These are phyloP conservation scores for Elsinoe perseae DNA, from an alignment of 2,329 filamentous ascomycete genomes.

Conservation along the genomic window DNA sequence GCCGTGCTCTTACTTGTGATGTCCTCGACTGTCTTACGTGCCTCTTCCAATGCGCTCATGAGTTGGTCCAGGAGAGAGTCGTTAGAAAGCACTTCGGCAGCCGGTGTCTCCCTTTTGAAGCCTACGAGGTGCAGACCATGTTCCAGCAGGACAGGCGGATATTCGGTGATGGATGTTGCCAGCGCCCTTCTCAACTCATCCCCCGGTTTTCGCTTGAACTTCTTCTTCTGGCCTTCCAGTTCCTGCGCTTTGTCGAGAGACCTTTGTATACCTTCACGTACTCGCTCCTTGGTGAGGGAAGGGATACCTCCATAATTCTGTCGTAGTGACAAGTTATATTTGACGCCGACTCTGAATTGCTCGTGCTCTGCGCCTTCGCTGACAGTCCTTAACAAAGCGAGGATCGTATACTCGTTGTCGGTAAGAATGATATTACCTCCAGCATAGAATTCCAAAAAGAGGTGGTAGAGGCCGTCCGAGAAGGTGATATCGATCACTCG, in stretches of 20 bases:
- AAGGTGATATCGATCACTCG: slow-evolving; percentile 88
- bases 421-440: slow-evolving; percentile 92
- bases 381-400: slow-evolving; percentile 74
- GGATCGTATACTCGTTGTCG: slow-evolving; percentile 71
- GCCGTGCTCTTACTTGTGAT: slow-evolving; percentile 59
- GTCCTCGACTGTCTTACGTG: slow-evolving; percentile 59
- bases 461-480: slow-evolving; percentile 76
- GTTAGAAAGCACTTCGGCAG: slow-evolving; percentile 61
- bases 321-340: slow-evolving; percentile 71
- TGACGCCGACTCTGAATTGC: slow-evolving; percentile 65
- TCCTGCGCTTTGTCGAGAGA: slow-evolving; percentile 53
- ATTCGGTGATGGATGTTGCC: slow-evolving; percentile 76
- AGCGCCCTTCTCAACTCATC: slow-evolving; percentile 73
- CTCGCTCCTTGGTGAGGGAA: slow-evolving; percentile 62
- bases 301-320: slow-evolving; percentile 78
- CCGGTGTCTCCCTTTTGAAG: slow-evolving; percentile 61
- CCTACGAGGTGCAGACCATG: slow-evolving; percentile 65
- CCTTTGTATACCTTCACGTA: slow-evolving; percentile 61
- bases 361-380: slow-evolving; percentile 77
- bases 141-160: slow-evolving; percentile 80
- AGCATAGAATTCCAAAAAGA: slow-evolving; percentile 95
- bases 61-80: slow-evolving; percentile 58
- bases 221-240: slow-evolving; percentile 46
- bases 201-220: slow-evolving; percentile 64
- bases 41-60: slow-evolving; percentile 60